A percentile compares a stretch with the other conserved stretches of the same genome.
These are phyloP conservation scores for Penicillium olsonii DNA, from an alignment of 2,329 filamentous ascomycete genomes.

Conservation along the genomic window DNA sequence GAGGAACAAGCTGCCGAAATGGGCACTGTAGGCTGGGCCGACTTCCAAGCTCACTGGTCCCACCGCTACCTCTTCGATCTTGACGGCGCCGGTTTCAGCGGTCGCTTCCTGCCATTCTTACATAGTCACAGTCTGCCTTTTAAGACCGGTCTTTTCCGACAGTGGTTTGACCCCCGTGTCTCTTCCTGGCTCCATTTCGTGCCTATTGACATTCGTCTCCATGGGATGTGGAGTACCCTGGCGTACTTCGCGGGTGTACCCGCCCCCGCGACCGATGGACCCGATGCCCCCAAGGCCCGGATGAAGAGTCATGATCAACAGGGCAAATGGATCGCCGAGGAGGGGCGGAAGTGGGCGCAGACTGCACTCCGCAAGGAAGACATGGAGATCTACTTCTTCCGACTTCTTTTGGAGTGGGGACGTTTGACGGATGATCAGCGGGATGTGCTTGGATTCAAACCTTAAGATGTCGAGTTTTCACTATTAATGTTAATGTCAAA, in stretches of 20 bases:
- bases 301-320: conserved; percentile 56
- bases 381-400: conserved; percentile 78
- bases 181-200: conserved; percentile 80
- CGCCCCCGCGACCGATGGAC: conserved; percentile 20
- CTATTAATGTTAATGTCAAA: conserved; percentile 7
- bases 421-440: conserved; percentile 65
- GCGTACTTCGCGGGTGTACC: conserved; percentile 68
- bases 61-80: conserved; percentile 72
- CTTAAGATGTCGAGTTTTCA: conserved; percentile 11
- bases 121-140: conserved; percentile 69
- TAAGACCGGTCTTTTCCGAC: conserved; percentile 68
- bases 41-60: conserved; percentile 61
- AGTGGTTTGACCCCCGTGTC: conserved; percentile 77
- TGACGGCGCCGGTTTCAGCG: conserved; percentile 68
- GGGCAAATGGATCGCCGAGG: conserved; percentile 65
- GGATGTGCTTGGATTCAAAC: conserved; percentile 48
- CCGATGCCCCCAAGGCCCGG: conserved; percentile 50
- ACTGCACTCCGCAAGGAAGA: conserved; percentile 68
- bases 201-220: conserved; percentile 71
- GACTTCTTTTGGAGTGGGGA: conserved; percentile 76
- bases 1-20: conserved; percentile 56
- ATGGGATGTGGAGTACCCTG: conserved; percentile 71
- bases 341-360: conserved; percentile 66
- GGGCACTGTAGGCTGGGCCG: conserved; percentile 44
- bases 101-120: conserved; percentile 65